Evolutionary conservation across 2,329 filamentous ascomycete genomes (phyloP).

Genomic region (Aureobasidium melanogenum): DNA sequence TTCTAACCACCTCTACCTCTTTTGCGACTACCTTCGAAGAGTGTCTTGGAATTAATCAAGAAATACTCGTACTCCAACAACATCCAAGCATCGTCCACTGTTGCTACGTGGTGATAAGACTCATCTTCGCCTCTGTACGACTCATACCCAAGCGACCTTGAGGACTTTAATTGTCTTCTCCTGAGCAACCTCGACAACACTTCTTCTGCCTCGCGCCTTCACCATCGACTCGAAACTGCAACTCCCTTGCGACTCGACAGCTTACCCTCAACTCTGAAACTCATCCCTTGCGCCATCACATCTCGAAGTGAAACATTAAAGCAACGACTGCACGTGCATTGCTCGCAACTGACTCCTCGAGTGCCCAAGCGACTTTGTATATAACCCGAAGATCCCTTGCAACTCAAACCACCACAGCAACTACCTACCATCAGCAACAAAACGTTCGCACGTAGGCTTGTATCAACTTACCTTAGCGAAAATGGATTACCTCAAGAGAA

Average conservation of each 20-base stretch:
- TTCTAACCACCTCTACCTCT: not conserved
- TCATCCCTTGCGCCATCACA: constrained; percentile 9
- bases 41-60: constrained; percentile 5
- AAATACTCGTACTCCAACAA: not conserved
- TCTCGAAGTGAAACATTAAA: constrained; percentile 5
- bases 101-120: constrained; percentile 5
- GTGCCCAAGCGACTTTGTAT: constrained; percentile 1
- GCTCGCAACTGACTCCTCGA: not conserved
- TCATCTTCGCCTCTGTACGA: constrained; percentile 3
- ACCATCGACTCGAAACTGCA: not conserved
- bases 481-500: not conserved
- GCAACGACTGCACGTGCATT: constrained; percentile 4
- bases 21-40: not conserved
- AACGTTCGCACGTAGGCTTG: not conserved
- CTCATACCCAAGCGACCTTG: not conserved
- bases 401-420: not conserved
- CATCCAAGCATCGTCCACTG: constrained; percentile 1
- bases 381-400: not conserved
- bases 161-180: not conserved
- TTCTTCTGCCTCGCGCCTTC: not conserved
- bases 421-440: not conserved
- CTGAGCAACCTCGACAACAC: not conserved
- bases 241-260: not conserved
- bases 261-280: not conserved
- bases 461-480: not conserved